Evolutionary conservation across 371 early-diverging fungal genomes (phyloP).

Genomic region (Rhizopus stolonifer): DNA sequence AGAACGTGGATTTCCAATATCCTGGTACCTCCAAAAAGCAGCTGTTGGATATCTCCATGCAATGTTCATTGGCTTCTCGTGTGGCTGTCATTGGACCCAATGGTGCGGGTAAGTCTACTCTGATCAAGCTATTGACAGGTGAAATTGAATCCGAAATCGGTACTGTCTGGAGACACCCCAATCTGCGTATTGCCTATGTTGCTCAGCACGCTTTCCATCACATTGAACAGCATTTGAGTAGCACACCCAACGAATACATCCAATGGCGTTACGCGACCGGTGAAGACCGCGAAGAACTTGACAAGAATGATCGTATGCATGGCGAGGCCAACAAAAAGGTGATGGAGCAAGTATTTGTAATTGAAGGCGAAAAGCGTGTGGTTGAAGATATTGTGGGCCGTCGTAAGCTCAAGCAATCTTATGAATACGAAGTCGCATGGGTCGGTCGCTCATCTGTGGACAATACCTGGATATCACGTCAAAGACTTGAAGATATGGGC

Average conservation of each 20-base stretch:
- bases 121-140: slow-evolving; percentile 85
- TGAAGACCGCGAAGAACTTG: slow-evolving; percentile 79
- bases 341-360: slow-evolving; percentile 60
- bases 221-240: slow-evolving; percentile 78
- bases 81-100: slow-evolving; percentile 75
- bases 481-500: slow-evolving; percentile 68
- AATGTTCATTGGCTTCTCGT: slow-evolving; percentile 67
- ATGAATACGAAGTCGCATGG: slow-evolving; percentile 69
- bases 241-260: slow-evolving; percentile 81
- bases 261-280: slow-evolving; percentile 85
- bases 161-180: slow-evolving; percentile 78
- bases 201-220: slow-evolving; percentile 91
- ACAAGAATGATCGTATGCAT: slow-evolving; percentile 61
- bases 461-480: slow-evolving; percentile 73
- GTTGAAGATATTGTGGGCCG: slow-evolving; percentile 64
- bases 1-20: slow-evolving; percentile 66
- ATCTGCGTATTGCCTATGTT: slow-evolving; percentile 83
- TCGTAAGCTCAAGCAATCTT: slow-evolving; percentile 70
- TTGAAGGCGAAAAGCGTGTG: slow-evolving; percentile 64
- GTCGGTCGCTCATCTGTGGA: slow-evolving; percentile 60
- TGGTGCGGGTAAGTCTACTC: slow-evolving; percentile 78
- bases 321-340: slow-evolving; percentile 65
- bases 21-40: slow-evolving; percentile 58
- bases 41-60: slow-evolving; percentile 59
- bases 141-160: slow-evolving; percentile 66